Evolutionary conservation across 2,329 filamentous ascomycete genomes (phyloP), one percentile per base, ranked within the genome.

Genomic region (Bipolaris bicolor): DNA sequence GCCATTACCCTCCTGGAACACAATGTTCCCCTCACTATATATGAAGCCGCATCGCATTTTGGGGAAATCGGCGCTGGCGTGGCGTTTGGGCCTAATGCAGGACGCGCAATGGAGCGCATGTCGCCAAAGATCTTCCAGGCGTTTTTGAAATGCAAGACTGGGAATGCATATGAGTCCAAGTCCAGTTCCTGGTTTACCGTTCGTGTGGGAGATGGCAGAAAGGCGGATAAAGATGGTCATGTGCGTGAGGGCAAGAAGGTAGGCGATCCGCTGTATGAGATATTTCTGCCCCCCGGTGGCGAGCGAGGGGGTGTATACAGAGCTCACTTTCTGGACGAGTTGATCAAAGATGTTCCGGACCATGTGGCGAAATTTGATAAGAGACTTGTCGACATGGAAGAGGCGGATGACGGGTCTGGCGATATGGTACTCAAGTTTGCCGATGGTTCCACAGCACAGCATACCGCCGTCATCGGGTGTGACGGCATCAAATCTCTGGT

Each of bases 401-500:
- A 71, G 22, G 68, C 70, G 2, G 57, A 67, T 3, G 72, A 74
- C 49, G 67, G 66, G 15, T 75, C 69, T 2, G 69, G 70, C 7
- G 67, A 74, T 36, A 71, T 79, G n/a, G 65, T 71, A 3, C 60
- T 80, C 16, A 67, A 71, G 13, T 81, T 85, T 58, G 67, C 70
- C 2, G 83, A 85, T 65, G 82, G 82, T 1, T 79, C 74, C 0
- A 74, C 69, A 1, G 81, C 76, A 2, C 68, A 77, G 26, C 80
- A 82, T 26, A 79, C 77, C 63, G 77, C 80, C 2, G 83, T 86
- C 0, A 80, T 90, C 57, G 87, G 84, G 10, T 88, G 86, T 67
- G 88, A 90, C 68, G 88, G 88, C 1, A 87, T 90, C 68, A 86
- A 86, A 68, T 87, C 85, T 0, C 76, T 78, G 7, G 79, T 84